Conservation (phyloP, 2,329 filamentous ascomycete species). For the Raffaelea albimanens region DNA sequence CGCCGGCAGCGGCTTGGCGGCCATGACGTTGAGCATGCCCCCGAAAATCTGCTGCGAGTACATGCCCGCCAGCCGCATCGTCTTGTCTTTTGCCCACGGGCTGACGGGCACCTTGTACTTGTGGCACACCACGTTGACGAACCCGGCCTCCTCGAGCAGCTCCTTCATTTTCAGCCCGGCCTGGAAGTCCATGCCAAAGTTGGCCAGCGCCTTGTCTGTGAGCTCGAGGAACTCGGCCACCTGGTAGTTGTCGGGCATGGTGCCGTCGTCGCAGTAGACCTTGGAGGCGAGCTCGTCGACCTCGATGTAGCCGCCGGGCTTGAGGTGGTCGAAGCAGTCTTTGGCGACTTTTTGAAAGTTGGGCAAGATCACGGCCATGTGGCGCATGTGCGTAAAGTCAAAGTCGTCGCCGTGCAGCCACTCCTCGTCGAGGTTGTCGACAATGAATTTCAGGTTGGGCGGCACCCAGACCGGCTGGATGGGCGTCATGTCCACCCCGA, state of each 20-base stretch:
- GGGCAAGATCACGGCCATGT: slow-evolving; percentile 37
- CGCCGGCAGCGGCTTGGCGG: slow-evolving; percentile 31
- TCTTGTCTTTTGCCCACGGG: slow-evolving; percentile 31
- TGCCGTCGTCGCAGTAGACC: slow-evolving; percentile 18
- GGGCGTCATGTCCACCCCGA: slow-evolving; percentile 28
- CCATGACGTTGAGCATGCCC: slow-evolving; percentile 27
- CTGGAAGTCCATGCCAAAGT: slow-evolving; percentile 27
- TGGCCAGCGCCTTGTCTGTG: slow-evolving; percentile 18
- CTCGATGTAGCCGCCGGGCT: slow-evolving; percentile 44
- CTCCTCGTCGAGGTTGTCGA: slow-evolving; percentile 44
- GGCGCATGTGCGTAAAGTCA: slow-evolving; percentile 44
- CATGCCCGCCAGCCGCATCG: slow-evolving; percentile 28
- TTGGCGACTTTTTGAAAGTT: slow-evolving; percentile 33
- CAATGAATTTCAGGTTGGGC: slow-evolving; percentile 62
- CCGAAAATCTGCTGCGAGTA: slow-evolving; percentile 28
- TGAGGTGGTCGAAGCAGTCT: slow-evolving; percentile 24
- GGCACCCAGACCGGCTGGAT: slow-evolving; percentile 51
- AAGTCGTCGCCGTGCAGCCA: slow-evolving; percentile 23
- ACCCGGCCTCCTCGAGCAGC: slow-evolving; percentile 29
- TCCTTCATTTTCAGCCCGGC: slow-evolving; percentile 23
- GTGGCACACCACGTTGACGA: slow-evolving; percentile 28
- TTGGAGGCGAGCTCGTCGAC: slow-evolving; percentile 35
- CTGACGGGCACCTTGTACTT: slow-evolving; percentile 35
- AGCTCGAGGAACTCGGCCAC: slow-evolving; percentile 22
- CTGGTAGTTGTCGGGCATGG: slow-evolving; percentile 29